A percentile compares a stretch with the other conserved stretches of the same genome.
Evolutionary conservation across 1,284 basidiomycete species (phyloP).

Genomic region (Volvariella volvacea): DNA sequence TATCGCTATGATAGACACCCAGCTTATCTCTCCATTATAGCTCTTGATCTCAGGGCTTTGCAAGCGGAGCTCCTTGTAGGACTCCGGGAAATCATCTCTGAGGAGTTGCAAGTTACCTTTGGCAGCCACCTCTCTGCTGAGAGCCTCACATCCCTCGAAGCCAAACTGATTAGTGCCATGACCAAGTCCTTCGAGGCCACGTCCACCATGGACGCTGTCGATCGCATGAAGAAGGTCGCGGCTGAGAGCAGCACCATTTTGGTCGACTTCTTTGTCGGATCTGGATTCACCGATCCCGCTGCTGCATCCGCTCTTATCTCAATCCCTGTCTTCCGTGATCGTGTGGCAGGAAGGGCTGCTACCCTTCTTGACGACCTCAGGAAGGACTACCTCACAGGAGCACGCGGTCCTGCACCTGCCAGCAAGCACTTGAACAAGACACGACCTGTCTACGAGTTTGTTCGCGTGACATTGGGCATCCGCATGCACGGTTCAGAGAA

Average conservation of each 20-base stretch:
- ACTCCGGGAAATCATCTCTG: constrained; percentile 40
- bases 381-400: constrained; percentile 46
- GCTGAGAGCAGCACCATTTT: constrained; percentile 52
- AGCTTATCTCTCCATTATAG: constrained; percentile 22
- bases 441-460: constrained; percentile 62
- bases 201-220: constrained; percentile 60
- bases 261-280: constrained; percentile 46
- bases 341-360: constrained; percentile 37
- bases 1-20: background rate
- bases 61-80: constrained; percentile 56
- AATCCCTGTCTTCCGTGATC: constrained; percentile 45
- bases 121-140: constrained; percentile 28
- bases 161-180: constrained; percentile 33
- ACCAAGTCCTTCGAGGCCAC: constrained; percentile 54
- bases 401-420: constrained; percentile 50
- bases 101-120: constrained; percentile 46
- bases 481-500: constrained; percentile 71
- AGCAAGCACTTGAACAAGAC: constrained; percentile 56
- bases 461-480: constrained; percentile 58
- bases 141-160: constrained; percentile 25
- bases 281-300: constrained; percentile 29
- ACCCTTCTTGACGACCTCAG: constrained; percentile 41
- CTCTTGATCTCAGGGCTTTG: constrained; percentile 71
- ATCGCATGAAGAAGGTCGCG: constrained; percentile 63
- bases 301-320: constrained; percentile 21